phyloP scores from a whole-genome alignment of 1,284 basidiomycete genomes.

The Nidula niveotomentosa region DNA sequence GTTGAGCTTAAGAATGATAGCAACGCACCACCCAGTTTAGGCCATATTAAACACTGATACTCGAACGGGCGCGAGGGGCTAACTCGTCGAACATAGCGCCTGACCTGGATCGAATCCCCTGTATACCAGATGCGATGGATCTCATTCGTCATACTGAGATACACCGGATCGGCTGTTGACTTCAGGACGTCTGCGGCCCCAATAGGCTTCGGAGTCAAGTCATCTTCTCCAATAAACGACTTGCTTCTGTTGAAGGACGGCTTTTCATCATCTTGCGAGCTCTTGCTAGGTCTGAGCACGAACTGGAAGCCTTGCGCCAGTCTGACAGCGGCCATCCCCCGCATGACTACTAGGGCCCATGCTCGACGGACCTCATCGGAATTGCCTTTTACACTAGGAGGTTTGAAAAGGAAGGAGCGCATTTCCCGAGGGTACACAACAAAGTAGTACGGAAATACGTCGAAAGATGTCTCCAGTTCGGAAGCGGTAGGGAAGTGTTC shows the following conservation, averaged over 20 bases:
- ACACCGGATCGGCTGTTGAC: conserved; percentile 76
- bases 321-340: conserved; percentile 91
- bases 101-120: conserved; percentile 86
- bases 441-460: conserved; percentile 81
- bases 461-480: conserved; percentile 79
- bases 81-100: conserved; percentile 82
- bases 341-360: conserved; percentile 86
- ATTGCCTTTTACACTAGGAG: conserved; percentile 45
- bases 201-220: conserved; percentile 50
- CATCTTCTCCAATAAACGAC: conserved; percentile 58
- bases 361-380: conserved; percentile 61
- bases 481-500: conserved; percentile 81
- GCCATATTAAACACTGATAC: conserved; percentile 94
- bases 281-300: conserved; percentile 53
- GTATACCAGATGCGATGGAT: conserved; percentile 91
- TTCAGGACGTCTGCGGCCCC: conserved; percentile 75
- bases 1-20: not conserved
- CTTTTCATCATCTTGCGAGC: conserved; percentile 24
- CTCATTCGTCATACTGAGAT: conserved; percentile 93
- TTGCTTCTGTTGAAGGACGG: conserved; percentile 44
- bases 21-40: conserved; percentile 66
- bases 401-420: conserved; percentile 78
- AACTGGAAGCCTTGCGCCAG: conserved; percentile 98
- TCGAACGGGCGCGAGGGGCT: conserved; percentile 61
- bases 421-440: conserved; percentile 77